These are phyloP conservation scores for Glomus cerebriforme DNA, from an alignment of 192 early-diverging fungal species.

Conservation along the genomic window DNA sequence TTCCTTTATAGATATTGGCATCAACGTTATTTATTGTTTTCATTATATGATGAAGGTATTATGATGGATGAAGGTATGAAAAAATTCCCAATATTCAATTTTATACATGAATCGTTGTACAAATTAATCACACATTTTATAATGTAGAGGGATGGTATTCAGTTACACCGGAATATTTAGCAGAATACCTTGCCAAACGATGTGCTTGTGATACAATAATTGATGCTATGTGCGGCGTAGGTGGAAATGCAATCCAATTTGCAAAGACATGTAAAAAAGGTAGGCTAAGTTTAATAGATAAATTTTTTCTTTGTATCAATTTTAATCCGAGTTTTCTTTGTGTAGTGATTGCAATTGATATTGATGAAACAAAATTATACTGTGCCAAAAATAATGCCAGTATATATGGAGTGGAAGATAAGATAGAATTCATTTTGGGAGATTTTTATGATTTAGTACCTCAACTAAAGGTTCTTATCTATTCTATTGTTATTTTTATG, in stretches of 20 bases:
- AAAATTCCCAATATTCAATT: not conserved
- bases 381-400: conserved; percentile 86
- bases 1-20: conserved; percentile 75
- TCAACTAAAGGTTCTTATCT: conserved; percentile 49
- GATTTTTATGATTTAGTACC: conserved; percentile 80
- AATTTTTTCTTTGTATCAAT: not conserved
- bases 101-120: conserved; percentile 2
- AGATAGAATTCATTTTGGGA: conserved; percentile 92
- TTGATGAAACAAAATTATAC: conserved; percentile 73
- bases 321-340: not conserved
- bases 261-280: conserved; percentile 80
- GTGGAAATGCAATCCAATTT: conserved; percentile 97
- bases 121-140: not conserved
- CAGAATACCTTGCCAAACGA: conserved; percentile 73
- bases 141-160: conserved; percentile 88
- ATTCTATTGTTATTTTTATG: not conserved
- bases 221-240: conserved; percentile 95
- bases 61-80: conserved; percentile 74
- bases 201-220: conserved; percentile 68
- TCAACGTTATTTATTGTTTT: conserved; percentile 82
- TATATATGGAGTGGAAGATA: conserved; percentile 88
- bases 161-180: conserved; percentile 91
- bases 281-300: conserved; percentile 32
- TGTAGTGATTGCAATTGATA: conserved; percentile 89
- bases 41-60: conserved; percentile 84